Conservation (phyloP, 202 grass and related monocot genomes). For the Schoenoplectus triqueter region DNA sequence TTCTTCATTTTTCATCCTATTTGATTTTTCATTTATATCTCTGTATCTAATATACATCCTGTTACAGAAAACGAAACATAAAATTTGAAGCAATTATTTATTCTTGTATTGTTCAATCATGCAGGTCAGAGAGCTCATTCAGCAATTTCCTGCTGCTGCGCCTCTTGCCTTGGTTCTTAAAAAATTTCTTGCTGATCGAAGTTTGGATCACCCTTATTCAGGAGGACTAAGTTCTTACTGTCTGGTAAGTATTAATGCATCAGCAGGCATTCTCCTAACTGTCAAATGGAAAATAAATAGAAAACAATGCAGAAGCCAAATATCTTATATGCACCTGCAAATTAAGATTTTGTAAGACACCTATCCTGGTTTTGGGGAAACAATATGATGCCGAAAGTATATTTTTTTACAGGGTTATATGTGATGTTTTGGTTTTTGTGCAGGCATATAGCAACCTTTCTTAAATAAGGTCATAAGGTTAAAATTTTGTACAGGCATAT, state of each 20-base stretch:
- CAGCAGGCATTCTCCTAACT: neutral
- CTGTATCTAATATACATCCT: slow-evolving; percentile 2
- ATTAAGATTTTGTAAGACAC: slow-evolving; percentile 1
- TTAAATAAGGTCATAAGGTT: neutral
- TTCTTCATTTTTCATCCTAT: neutral
- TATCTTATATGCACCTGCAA: neutral
- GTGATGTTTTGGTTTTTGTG: slow-evolving; percentile 17
- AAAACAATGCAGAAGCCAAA: neutral
- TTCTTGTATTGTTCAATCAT: slow-evolving; percentile 37
- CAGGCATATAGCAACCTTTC: neutral
- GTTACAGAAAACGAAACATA: slow-evolving; percentile 8
- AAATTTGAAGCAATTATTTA: neutral
- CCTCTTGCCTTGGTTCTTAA: slow-evolving; percentile 94
- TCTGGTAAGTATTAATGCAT: slow-evolving; percentile 50
- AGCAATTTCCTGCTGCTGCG: slow-evolving; percentile 83
- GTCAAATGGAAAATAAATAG: neutral
- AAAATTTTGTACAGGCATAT: too few relatives aligned
- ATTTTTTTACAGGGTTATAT: neutral
- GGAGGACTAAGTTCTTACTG: slow-evolving; percentile 98
- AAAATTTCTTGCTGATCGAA: slow-evolving; percentile 94
- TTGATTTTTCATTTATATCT: neutral
- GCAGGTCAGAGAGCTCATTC: slow-evolving; percentile 82
- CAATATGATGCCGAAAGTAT: too few relatives aligned
- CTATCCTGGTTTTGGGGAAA: neutral
- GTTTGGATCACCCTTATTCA: slow-evolving; percentile 94